Conservation (phyloP, 2,329 filamentous ascomycete species). For the Aspergillus phoenicis region DNA sequence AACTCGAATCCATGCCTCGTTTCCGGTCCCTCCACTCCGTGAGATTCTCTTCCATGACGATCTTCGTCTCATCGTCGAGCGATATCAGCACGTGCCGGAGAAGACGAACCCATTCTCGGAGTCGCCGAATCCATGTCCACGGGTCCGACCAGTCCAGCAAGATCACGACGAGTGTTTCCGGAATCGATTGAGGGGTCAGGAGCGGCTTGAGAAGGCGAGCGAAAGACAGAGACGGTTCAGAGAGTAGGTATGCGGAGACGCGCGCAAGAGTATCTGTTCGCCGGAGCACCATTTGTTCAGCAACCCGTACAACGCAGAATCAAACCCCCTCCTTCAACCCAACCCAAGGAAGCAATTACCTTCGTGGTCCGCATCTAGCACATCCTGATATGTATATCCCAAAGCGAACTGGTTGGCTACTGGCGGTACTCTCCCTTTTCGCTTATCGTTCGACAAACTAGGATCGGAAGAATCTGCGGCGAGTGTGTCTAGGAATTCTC, state of each 20-base stretch:
- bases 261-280: conserved; percentile 78
- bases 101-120: conserved; percentile 86
- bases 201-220: conserved; percentile 80
- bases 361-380: conserved; percentile 91
- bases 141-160: conserved; percentile 95
- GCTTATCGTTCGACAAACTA: conserved; percentile 49
- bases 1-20: conserved; percentile 62
- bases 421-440: conserved; percentile 64
- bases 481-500: conserved; percentile 73
- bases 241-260: conserved; percentile 84
- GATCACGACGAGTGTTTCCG: conserved; percentile 84
- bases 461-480: conserved; percentile 47
- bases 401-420: conserved; percentile 90
- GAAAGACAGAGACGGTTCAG: conserved; percentile 81
- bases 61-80: conserved; percentile 74
- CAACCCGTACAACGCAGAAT: not conserved
- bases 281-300: not conserved
- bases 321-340: too few species aligned
- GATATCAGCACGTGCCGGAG: conserved; percentile 75
- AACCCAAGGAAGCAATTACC: conserved; percentile 50
- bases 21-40: conserved; percentile 75
- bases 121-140: conserved; percentile 86
- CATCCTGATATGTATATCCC: conserved; percentile 93
- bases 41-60: conserved; percentile 86
- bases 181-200: conserved; percentile 78